Evolutionary conservation across 768 basidiomycete genomes (phyloP), one percentile per base, ranked within the genome.

Genomic region (Boletus subparvulus): DNA sequence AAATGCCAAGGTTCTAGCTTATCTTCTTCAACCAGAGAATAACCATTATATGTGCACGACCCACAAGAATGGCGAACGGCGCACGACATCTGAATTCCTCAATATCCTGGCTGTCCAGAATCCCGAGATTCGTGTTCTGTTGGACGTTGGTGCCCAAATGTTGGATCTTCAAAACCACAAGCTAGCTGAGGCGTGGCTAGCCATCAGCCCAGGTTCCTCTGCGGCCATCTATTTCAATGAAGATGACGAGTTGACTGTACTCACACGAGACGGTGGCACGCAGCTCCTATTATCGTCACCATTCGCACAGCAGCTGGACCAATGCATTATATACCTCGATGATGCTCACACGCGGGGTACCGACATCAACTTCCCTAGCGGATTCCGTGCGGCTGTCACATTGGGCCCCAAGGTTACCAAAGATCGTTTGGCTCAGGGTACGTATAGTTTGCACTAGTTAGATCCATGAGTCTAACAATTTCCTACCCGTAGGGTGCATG

Each of bases 141-240:
- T 83, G 12, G 82, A 83, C 50, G 81, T 83, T 9, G 83, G 82
- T 7, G 82, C 82, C 0, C 82, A 83, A 56, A 79, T 84, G 68
- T 68, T 84, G 13, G 81, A 84, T 43, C 67, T 81, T 50, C 65
- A 71, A 30, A 84, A 81, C 55, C 30, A 59, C 2, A 67, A 78
- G 24, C 47, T 84, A 3, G 78, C 73, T 6, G 33, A 47, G 19
- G 39, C 59, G 1, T 84, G 83, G 83, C 65, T 84, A 6, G 35
- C 36, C 21, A 54, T 59, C 45, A 65, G 50, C 16, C 30, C 48
- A 2, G 42, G 48, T n/a, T 47, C 59, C 6, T 50, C 55, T n/a
- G 74, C 73, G 2, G 71, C 73, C 11, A 64, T 73, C 10, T 74
- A 73, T 57, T 72, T 73, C 48, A 61, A 64, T 24, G 63, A 67